Evolutionary conservation across 257 asterid species (phyloP).

Genomic region (Solanum commersonii): DNA sequence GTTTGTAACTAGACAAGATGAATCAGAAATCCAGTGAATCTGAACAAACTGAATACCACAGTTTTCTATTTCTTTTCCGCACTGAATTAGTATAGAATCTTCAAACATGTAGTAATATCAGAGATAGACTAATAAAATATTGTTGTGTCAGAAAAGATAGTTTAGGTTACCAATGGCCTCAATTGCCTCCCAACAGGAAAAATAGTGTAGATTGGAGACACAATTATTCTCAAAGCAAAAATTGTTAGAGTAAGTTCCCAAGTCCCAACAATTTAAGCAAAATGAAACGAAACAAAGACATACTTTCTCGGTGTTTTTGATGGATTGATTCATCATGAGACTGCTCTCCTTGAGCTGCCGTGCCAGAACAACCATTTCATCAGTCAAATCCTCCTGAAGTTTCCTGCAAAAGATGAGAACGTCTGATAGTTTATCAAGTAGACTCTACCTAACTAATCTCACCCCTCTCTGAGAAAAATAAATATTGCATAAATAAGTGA

Average conservation of each 20-base stretch:
- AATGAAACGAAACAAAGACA: conserved; percentile 1
- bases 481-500: neutral
- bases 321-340: conserved; percentile 74
- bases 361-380: conserved; percentile 85
- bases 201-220: neutral
- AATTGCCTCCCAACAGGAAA: neutral
- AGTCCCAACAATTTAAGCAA: neutral
- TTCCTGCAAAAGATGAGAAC: conserved; percentile 33
- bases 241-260: neutral
- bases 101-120: neutral
- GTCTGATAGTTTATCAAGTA: neutral
- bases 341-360: conserved; percentile 83
- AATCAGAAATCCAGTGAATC: neutral
- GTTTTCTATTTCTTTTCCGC: neutral
- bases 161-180: neutral
- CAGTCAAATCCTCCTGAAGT: conserved; percentile 83
- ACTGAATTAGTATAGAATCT: neutral
- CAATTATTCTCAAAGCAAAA: neutral
- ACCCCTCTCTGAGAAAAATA: neutral
- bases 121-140: neutral
- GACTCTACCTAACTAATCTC: neutral
- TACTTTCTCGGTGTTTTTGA: conserved; percentile 73
- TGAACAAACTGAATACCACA: neutral
- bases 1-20: neutral
- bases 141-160: neutral